Evolutionary conservation across 2,329 filamentous ascomycete species (phyloP).

Genomic region (Ramularia collo-cygni): DNA sequence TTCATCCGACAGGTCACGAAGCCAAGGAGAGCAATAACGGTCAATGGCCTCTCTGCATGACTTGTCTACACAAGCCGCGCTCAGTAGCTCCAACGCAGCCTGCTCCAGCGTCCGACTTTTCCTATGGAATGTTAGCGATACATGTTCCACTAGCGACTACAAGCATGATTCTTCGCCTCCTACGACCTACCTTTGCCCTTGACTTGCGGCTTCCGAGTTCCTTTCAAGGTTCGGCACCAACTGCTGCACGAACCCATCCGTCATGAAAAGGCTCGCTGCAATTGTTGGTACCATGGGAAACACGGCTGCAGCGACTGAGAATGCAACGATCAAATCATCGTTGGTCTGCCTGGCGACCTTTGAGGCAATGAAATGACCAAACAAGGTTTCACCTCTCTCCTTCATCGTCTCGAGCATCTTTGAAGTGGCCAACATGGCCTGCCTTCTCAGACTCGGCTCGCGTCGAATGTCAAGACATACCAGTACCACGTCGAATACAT

Average conservation of each 20-base stretch:
- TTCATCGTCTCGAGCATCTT: slow-evolving; percentile 75
- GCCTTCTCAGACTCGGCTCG: slow-evolving; percentile 63
- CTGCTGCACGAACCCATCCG: slow-evolving; percentile 74
- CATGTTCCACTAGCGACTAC: too few species aligned
- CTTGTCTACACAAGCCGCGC: slow-evolving; percentile 80
- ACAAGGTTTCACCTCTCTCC: slow-evolving; percentile 56
- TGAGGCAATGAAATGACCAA: slow-evolving; percentile 67
- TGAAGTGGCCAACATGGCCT: slow-evolving; percentile 74
- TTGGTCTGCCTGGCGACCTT: slow-evolving; percentile 68
- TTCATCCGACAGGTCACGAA: slow-evolving; percentile 67
- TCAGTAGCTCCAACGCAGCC: slow-evolving; percentile 80
- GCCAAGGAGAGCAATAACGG: slow-evolving; percentile 79
- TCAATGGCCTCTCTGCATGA: slow-evolving; percentile 75
- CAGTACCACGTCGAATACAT: slow-evolving; percentile 79
- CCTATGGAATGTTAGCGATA: slow-evolving; percentile 44
- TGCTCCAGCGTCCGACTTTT: slow-evolving; percentile 82
- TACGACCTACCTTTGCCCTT: slow-evolving; percentile 27
- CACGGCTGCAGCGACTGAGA: slow-evolving; percentile 81
- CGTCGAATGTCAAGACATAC: slow-evolving; percentile 79
- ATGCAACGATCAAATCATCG: slow-evolving; percentile 84
- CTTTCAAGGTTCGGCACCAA: slow-evolving; percentile 54
- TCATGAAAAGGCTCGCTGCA: slow-evolving; percentile 73
- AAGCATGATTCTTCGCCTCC: too few species aligned
- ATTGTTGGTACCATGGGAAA: slow-evolving; percentile 79
- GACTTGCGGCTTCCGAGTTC: slow-evolving; percentile 34